Evolutionary conservation across 202 grass and related monocot species (phyloP), one percentile per base, ranked within the genome.

Genomic region (Panicum hallii): DNA sequence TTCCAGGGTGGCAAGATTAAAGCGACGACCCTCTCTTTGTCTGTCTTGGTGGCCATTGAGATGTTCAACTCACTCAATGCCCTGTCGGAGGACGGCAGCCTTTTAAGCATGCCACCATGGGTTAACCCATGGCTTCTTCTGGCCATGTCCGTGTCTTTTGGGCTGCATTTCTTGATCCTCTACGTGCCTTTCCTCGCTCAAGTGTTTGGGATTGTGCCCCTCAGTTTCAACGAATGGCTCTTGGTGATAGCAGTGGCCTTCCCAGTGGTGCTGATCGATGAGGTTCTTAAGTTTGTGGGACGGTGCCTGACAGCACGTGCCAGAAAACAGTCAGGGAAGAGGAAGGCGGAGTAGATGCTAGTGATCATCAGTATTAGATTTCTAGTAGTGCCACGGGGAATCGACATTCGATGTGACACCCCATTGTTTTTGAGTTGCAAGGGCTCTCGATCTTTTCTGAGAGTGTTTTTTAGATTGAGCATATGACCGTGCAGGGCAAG

Each of bases 21-120:
- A 87, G 97, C 97, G 0, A 99, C 84, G 20, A 99, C 97, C 2
- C 88, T 99, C 23, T 99, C 97, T 26, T 62, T 99, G 43, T 99
- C 97, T 2, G 97, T 99, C 44, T 81, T 99, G 77, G 93, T 99
- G 23, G 82, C 97, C 28, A 99, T 99, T 53, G 97, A 99, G 87
- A 96, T 99, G 97, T 99, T 99, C 88, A 99, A 99, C 88, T 99
- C 97, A 26, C 82, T 99, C 28, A 99, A 99, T 82, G 97, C 96
- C 2, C 82, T 98, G 50, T 98, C 96, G 2, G 96, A 98, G 81
- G 95, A 98, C 19, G 90, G 92, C 40, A 99, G 97, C 81, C 90
- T 99, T 79, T n/a, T 99, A 67, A 89, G 82, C 82, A 99, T 99
- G 97, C 97, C 93, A 17, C 97, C 97, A 20, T 99, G 93, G 97